phyloP scores from a whole-genome alignment of 306 rosid genomes.

The Adenanthera pavonina region DNA sequence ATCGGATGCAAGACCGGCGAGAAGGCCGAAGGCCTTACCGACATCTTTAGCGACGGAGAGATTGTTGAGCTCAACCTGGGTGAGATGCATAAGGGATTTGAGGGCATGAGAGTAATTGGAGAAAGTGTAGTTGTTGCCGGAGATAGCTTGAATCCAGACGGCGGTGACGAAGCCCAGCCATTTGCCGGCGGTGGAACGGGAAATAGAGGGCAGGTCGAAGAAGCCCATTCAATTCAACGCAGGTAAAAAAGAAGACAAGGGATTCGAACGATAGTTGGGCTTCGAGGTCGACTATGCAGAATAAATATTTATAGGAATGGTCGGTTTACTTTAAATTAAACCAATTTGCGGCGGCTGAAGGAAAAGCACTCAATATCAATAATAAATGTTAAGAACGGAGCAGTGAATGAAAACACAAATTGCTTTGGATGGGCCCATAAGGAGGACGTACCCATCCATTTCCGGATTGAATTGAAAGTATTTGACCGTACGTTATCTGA shows the following conservation, averaged over 20 bases:
- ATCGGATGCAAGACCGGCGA: slow-evolving; percentile 69
- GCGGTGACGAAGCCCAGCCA: slow-evolving; percentile 89
- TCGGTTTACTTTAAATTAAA: no score
- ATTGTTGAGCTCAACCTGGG: slow-evolving; percentile 74
- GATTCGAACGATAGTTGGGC: neutral
- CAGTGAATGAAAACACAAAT: no score
- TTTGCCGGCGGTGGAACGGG: slow-evolving; percentile 48
- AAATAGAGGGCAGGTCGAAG: neutral
- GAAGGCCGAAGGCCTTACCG: slow-evolving; percentile 70
- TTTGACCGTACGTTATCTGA: neutral
- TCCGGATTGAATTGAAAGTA: neutral
- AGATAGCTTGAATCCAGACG: slow-evolving; percentile 87
- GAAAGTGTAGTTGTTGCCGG: slow-evolving; percentile 97
- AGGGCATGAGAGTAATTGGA: slow-evolving; percentile 85
- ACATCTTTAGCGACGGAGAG: slow-evolving; percentile 75
- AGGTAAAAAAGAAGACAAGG: neutral
- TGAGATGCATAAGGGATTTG: slow-evolving; percentile 80
- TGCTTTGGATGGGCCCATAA: no score
- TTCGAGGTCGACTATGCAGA: neutral
- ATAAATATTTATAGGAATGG: neutral
- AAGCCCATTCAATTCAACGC: slow-evolving; percentile 48
- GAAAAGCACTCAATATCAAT: no score
- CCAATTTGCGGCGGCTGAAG: no score
- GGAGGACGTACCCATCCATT: no score
- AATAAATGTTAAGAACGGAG: no score